These are phyloP conservation scores for Aspergillus affinis DNA, from an alignment of 495 filamentous ascomycete species.

Conservation along the genomic window DNA sequence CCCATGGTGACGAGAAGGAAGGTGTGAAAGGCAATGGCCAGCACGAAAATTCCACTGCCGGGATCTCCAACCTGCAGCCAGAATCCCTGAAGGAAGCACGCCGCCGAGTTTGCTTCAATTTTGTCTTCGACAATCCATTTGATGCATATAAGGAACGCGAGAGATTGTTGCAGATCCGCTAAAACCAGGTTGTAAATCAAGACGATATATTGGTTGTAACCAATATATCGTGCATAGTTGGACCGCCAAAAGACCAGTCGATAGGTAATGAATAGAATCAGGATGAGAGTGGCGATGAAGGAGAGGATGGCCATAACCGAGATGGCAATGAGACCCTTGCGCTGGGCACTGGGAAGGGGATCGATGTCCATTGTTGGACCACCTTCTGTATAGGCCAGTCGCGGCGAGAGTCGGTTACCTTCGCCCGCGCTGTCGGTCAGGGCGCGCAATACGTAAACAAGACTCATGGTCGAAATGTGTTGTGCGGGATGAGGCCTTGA, in stretches of 20 bases:
- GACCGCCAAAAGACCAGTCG: conserved; percentile 57
- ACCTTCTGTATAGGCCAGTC: conserved; percentile 18
- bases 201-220: conserved; percentile 71
- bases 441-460: conserved; percentile 22
- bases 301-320: conserved; percentile 59
- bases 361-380: conserved; percentile 27
- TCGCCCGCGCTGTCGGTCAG: conserved; percentile 19
- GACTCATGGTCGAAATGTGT: conserved; percentile 25
- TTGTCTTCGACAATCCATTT: conserved; percentile 56
- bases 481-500: background rate
- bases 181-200: conserved; percentile 73
- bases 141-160: conserved; percentile 65
- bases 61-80: conserved; percentile 72
- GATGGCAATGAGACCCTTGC: conserved; percentile 54
- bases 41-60: conserved; percentile 67
- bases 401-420: conserved; percentile 22
- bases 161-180: conserved; percentile 70
- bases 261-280: conserved; percentile 58
- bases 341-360: conserved; percentile 51
- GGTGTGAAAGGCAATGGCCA: conserved; percentile 68
- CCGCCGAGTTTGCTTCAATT: conserved; percentile 54
- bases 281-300: conserved; percentile 51
- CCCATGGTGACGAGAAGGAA: conserved; percentile 63
- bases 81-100: conserved; percentile 70
- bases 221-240: conserved; percentile 44